Base-by-base conservation (phyloP, 2,329 filamentous ascomycete species). In the Ophiocordyceps camponoti-leonardi region DNA sequence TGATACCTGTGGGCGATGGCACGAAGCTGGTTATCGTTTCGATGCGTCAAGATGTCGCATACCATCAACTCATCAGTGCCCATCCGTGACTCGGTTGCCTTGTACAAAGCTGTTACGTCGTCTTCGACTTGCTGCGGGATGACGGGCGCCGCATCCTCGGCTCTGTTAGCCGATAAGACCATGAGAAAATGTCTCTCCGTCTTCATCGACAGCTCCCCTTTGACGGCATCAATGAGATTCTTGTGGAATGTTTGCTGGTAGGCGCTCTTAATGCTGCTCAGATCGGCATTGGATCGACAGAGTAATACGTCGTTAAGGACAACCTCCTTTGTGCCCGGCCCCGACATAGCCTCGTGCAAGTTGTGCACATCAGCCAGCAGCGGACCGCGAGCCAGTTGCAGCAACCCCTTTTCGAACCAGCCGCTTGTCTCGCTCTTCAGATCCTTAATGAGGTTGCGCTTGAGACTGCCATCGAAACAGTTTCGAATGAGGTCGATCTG, bases 271-370 rank as follows among this genome's bases (percentile, higher is more conserved):
- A 98, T 95, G 37, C 85, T 86, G 45, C 77, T 73, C 37, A 98
- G 69, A 54, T 96, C 90, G 31, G 87, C 86, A 56, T 96, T 96
- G 33, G 79, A 83, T 33, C 90, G 77, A 10, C 79, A 73, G 4
- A 95, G 74, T 2, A 96, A 71, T 6, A 94, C 73, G 53, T 96
- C 90, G 59, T 94, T 92, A 44, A 98, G 70, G 1, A 92, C 70
- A 46, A 69, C 68, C 58, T 96, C 90, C 55, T 94, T 94, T 1
- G 90, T 96, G 8, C 92, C 92, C 1, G 77, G 59, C 0, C 90
- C 87, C 43, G 78, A 70, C 67, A 94, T 79, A 1, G 86, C 81
- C 2, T 81, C 71, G 55, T 80, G 70, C 10, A 92, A 66, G 45
- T 77, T 73, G 55, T 80, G 69, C 4, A 82, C 81, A 59, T 96